Percentiles rank a stretch among this genome's conserved stretches.
These are phyloP conservation scores for Phytophthora pinifolia DNA, from an alignment of 352 stramenopile genomes.

Conservation along the genomic window DNA sequence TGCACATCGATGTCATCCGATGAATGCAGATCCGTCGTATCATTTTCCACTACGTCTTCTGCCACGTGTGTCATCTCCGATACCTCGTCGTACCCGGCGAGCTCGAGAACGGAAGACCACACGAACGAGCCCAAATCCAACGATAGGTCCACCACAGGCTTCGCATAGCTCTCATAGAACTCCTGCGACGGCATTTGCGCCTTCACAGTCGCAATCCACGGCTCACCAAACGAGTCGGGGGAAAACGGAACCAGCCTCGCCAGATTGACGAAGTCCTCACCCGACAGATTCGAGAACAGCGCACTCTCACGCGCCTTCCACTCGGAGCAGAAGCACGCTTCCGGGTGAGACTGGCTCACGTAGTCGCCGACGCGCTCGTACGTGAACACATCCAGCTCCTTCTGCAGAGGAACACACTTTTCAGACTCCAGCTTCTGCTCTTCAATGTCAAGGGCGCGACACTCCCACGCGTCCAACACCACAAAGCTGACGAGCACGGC, in stretches of 20 bases:
- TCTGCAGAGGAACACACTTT: constrained; percentile 28
- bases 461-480: constrained; percentile 39
- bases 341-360: constrained; percentile 28
- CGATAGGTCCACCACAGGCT: constrained; percentile 39
- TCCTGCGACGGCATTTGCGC: constrained; percentile 33
- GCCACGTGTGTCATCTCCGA: constrained; percentile 1
- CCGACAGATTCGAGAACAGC: constrained; percentile 27
- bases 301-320: constrained; percentile 43
- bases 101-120: constrained; percentile 30
- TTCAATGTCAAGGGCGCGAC: constrained; percentile 19
- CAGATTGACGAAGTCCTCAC: constrained; percentile 26
- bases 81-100: constrained; percentile 13
- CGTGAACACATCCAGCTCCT: constrained; percentile 39
- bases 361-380: constrained; percentile 31
- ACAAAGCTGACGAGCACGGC: constrained; percentile 35
- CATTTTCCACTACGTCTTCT: constrained; percentile 2
- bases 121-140: constrained; percentile 26
- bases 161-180: constrained; percentile 38
- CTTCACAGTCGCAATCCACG: constrained; percentile 37
- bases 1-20: constrained; percentile 4
- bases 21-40: not conserved
- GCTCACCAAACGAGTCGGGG: constrained; percentile 30
- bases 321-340: constrained; percentile 44
- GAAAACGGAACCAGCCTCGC: constrained; percentile 46
- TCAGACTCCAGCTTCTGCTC: constrained; percentile 25